Evolutionary conservation across 2,329 filamentous ascomycete species (phyloP).

Genomic region (Ilyonectria mors-panacis): DNA sequence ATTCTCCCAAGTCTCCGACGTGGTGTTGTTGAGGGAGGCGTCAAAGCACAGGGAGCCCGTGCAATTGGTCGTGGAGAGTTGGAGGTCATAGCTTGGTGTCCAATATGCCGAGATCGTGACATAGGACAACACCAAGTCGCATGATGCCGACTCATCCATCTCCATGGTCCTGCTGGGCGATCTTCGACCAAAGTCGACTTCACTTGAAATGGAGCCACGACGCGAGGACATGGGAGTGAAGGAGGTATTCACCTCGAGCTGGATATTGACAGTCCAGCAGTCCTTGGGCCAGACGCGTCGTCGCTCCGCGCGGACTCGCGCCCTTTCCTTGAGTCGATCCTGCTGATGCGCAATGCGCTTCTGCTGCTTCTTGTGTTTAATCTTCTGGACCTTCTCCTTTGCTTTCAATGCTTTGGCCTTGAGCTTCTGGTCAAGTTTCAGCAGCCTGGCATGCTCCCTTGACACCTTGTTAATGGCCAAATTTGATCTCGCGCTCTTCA

Average conservation of each 20-base stretch:
- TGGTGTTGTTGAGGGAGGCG: constrained; percentile 73
- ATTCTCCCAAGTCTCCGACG: constrained; percentile 75
- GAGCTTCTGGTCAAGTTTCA: constrained; percentile 46
- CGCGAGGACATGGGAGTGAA: constrained; percentile 64
- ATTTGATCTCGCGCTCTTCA: constrained; percentile 51
- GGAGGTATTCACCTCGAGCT: constrained; percentile 59
- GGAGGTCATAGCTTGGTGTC: constrained; percentile 74
- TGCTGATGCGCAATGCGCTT: constrained; percentile 54
- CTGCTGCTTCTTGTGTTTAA: constrained; percentile 54
- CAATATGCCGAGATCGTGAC: constrained; percentile 72
- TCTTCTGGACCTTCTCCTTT: constrained; percentile 53
- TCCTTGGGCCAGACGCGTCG: constrained; percentile 65
- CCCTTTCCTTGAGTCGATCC: constrained; percentile 60
- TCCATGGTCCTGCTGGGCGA: constrained; percentile 51
- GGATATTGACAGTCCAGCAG: constrained; percentile 65
- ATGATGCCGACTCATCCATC: constrained; percentile 43
- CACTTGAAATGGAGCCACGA: constrained; percentile 66
- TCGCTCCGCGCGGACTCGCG: constrained; percentile 59
- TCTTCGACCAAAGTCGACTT: constrained; percentile 63
- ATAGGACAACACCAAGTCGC: constrained; percentile 70
- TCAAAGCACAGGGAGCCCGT: constrained; percentile 72
- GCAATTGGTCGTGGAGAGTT: constrained; percentile 69
- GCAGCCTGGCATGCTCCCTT: constrained; percentile 53
- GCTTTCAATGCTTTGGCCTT: constrained; percentile 48
- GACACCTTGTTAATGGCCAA: constrained; percentile 50